Base-by-base conservation (phyloP, 2,329 filamentous ascomycete genomes). In the Celoporthe dispersa region DNA sequence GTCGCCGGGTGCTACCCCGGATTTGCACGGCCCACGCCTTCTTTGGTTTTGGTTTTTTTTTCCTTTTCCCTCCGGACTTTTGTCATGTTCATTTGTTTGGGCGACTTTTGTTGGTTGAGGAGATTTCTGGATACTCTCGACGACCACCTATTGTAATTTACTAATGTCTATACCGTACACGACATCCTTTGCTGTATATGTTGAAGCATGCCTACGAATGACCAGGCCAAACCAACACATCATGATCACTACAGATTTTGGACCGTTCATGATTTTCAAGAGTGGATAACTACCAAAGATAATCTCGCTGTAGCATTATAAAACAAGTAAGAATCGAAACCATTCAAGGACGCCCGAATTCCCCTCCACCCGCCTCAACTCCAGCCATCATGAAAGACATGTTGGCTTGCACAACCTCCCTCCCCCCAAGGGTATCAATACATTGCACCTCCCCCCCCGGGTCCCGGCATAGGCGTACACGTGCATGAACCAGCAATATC, bases 371-470 rank as follows among this genome's bases (percentile, higher is more conserved):
- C 14, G 51, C 25, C 51, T 6, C 51, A 55, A 55, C 51, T 28
- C 51, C 25, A 11, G 11, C 25, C 25, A 55, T 2, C 25, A 55
- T 55, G n/a, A 6, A 28, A 44, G 41, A 25, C 44, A 4, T 19
- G 7, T n/a, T 9, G 19, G 19, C 44, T 22, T 51, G 44, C 44
- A 19, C 44, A 5, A n/a, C 22, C 64, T 25, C 28, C 37, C 22
- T 53, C 37, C 28, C 28, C 31, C 53, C 39, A 61, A 48, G n/a
- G 12, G 25, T 25, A 66, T 19, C 55, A 60, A 61, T 61, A 61
- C 28, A 39, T 1, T 64, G 39, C 61, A 25, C 28, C 53, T 1
- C 16, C 44, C 44, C 19, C 44, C 19, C 19, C 37, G 9, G 41
- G 3, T 51, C 28, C 39, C 39, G 19, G 53, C 12, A 4, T 60